Evolutionary conservation across 2,329 filamentous ascomycete species (phyloP).

Genomic region (Neofusicoccum laricinum): DNA sequence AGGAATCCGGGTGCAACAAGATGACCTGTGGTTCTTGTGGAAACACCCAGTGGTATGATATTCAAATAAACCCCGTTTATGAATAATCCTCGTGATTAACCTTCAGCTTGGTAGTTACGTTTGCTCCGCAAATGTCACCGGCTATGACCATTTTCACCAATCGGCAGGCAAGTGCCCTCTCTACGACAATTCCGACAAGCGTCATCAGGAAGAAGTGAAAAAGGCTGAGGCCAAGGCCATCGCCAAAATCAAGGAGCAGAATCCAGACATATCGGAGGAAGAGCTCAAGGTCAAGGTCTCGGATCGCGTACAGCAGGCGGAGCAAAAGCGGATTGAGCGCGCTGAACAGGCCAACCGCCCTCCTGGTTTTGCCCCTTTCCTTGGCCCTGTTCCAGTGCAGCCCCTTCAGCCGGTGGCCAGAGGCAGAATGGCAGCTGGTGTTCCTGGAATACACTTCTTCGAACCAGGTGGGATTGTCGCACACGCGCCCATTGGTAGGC

Average conservation of each 20-base stretch:
- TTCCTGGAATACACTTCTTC: no score
- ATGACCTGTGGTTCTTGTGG: conserved; percentile 67
- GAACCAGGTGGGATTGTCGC: no score
- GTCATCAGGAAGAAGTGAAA: conserved; percentile 63
- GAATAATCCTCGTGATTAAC: conserved; percentile 34
- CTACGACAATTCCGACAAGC: conserved; percentile 53
- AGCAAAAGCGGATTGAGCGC: conserved; percentile 20
- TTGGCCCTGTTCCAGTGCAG: no score
- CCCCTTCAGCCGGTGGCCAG: no score
- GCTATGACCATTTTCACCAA: conserved; percentile 71
- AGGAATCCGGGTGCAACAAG: conserved; percentile 78
- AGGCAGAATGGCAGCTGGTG: no score
- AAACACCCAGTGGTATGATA: conserved; percentile 53
- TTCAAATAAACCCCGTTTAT: not conserved
- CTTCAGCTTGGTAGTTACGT: conserved; percentile 56
- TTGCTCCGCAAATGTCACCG: conserved; percentile 61
- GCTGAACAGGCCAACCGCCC: not conserved
- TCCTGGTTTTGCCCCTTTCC: no score
- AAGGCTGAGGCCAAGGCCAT: conserved; percentile 59
- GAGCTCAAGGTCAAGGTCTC: conserved; percentile 60
- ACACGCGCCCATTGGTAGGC: no score
- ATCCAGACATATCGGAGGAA: conserved; percentile 60
- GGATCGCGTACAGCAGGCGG: conserved; percentile 44
- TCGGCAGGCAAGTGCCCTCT: conserved; percentile 58
- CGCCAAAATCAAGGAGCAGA: conserved; percentile 53